Conservation (phyloP, 2,329 filamentous ascomycete species). For the Leptodontidium sp. region DNA sequence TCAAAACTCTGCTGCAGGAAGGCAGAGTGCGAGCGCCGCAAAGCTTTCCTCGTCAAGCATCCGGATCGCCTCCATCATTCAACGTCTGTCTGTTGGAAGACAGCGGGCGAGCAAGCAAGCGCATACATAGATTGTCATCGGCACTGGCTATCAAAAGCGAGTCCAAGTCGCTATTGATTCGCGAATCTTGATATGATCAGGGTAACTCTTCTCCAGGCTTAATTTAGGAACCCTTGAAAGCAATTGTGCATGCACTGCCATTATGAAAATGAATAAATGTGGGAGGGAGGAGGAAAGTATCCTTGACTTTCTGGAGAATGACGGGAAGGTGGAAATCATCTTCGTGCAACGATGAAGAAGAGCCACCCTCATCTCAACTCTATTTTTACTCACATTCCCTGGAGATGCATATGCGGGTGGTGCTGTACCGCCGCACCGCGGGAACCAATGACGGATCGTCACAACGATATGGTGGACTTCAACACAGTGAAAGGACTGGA, state of each 20-base stretch:
- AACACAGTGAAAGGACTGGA: neutral
- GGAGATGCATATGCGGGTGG: conserved; percentile 18
- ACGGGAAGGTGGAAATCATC: neutral
- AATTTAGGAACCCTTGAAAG: neutral
- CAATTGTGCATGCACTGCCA: conserved; percentile 17
- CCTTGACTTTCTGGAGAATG: conserved; percentile 17
- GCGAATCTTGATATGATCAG: conserved; percentile 15
- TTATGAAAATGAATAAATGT: neutral
- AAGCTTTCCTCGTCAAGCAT: conserved; percentile 13
- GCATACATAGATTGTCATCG: conserved; percentile 24
- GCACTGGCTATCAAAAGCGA: conserved; percentile 23
- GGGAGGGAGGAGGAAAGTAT: conserved; percentile 1
- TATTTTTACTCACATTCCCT: conserved; percentile 20
- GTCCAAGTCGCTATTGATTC: conserved; percentile 7
- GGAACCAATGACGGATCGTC: conserved; percentile 12
- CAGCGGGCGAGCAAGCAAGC: conserved; percentile 17
- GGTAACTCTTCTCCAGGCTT: conserved; percentile 3
- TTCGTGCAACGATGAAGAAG: conserved; percentile 7
- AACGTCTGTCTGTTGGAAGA: conserved; percentile 12
- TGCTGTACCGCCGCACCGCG: neutral
- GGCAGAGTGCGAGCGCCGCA: neutral
- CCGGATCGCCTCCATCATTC: neutral
- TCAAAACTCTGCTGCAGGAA: conserved; percentile 17
- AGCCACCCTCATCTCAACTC: conserved; percentile 17
- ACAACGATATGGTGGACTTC: neutral